Evolutionary conservation across 306 rosid species (phyloP), one percentile per base, ranked within the genome.

Genomic region (Quercus gilva): DNA sequence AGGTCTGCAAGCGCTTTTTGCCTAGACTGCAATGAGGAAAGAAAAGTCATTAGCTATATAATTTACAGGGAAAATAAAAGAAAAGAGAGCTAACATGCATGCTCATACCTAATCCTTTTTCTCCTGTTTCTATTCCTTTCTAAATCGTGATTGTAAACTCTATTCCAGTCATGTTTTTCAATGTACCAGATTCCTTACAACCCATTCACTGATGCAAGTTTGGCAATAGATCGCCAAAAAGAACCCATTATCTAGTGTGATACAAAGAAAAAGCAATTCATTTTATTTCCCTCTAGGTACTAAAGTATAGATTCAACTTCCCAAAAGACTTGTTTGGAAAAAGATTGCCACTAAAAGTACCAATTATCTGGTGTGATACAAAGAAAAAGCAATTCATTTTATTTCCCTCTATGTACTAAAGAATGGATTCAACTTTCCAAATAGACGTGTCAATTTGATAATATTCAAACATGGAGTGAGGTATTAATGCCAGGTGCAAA

Each of bases 1-100:
- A 94, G 89, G 83, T 94, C 98, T 63, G 93, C 88, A 10, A 94
- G 90, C 78, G 98, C 97, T 80, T 94, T 94, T 76, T 92, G 97
- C 91, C 98, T 89, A 31, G 98, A 92, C 97, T 94, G 93, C 80
- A 68, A 68, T 18, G 52, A 35, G 37, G 11, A 19, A 35, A 35
- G 6, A 19, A 18, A 64, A 64, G 52, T 35, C 52, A 67, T 9
- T 35, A 19, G 19, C 51, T 28, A 63, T 8, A 21, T 59, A 59
- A 28, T 63, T 63, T 63, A 63, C 6, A 28, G 23, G 5, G 26
- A 23, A 23, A 59, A 58, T 3, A 9, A 8, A 58, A 9, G 13
- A 23, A 59, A 4, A 59, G 65, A 59, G 12, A 59, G 65, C 65
- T 59, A 59, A 20, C 65, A 59, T 59, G 31, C 23, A 21, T 8